These are phyloP conservation scores for Debaryomyces sp. DNA, from an alignment of 1,139 yeast genomes.

Conservation along the genomic window DNA sequence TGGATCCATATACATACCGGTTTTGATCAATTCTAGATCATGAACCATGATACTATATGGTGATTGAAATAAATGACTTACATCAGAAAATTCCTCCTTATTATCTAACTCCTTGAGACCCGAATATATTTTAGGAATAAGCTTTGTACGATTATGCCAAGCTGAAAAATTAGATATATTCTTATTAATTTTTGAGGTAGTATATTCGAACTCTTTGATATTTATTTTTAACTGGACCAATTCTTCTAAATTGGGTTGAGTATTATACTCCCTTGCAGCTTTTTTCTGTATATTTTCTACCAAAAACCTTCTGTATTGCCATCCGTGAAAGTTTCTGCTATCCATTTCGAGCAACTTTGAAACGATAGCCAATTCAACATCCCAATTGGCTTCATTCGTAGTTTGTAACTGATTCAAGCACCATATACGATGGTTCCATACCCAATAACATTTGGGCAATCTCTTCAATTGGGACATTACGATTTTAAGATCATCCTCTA, in stretches of 20 bases:
- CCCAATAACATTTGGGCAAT: constrained; percentile 93
- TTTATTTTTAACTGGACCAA: constrained; percentile 26
- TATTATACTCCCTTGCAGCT: constrained; percentile 13
- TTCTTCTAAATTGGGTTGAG: constrained; percentile 8
- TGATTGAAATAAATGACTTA: constrained; percentile 20
- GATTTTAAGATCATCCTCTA: constrained; percentile 65
- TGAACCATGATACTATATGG: constrained; percentile 43
- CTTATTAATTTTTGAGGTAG: constrained; percentile 74
- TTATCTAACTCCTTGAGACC: constrained; percentile 16
- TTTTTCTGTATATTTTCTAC: constrained; percentile 52
- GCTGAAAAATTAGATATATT: constrained; percentile 94
- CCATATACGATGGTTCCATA: constrained; percentile 95
- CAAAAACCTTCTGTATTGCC: constrained; percentile 88
- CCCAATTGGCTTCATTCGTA: constrained; percentile 58
- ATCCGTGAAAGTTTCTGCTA: constrained; percentile 88
- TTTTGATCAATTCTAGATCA: constrained; percentile 72
- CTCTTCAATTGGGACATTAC: constrained; percentile 59
- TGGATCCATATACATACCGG: constrained; percentile 91
- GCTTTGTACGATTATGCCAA: constrained; percentile 86
- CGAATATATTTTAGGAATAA: constrained; percentile 57
- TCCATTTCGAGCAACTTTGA: constrained; percentile 70
- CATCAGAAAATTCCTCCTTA: constrained; percentile 19
- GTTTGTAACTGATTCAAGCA: constrained; percentile 58
- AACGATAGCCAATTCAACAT: constrained; percentile 67
- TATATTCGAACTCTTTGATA: constrained; percentile 68